Conservation (phyloP, 306 rosid genomes). For the Cajanus cajan region DNA sequence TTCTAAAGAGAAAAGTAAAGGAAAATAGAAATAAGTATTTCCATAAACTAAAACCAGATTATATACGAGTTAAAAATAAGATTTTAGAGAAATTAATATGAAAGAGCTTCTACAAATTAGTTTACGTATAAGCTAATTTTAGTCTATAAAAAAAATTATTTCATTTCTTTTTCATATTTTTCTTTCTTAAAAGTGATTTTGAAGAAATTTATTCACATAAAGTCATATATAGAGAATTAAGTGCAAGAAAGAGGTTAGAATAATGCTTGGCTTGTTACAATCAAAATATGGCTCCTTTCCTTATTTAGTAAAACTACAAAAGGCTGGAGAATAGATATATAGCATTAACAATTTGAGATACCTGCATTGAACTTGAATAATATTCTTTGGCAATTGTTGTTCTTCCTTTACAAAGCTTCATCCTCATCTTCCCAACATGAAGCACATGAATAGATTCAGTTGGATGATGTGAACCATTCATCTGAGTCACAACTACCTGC, state of each 20-base stretch:
- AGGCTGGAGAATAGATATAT: not conserved
- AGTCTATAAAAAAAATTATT: no score
- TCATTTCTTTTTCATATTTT: no score
- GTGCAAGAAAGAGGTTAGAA: not conserved
- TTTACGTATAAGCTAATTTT: no score
- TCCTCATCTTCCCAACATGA: constrained; percentile 96
- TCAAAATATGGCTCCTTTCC: not conserved
- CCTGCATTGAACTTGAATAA: constrained; percentile 96
- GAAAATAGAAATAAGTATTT: no score
- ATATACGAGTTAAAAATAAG: no score
- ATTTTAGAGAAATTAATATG: no score
- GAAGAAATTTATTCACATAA: no score
- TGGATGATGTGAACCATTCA: constrained; percentile 66
- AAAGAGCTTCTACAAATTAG: no score
- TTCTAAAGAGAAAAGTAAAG: no score
- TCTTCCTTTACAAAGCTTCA: constrained; percentile 84
- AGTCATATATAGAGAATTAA: not conserved
- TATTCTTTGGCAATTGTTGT: constrained; percentile 78
- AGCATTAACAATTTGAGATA: constrained; percentile 27
- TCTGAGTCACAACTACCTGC: constrained; percentile 91
- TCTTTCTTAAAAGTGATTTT: no score
- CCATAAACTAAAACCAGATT: no score
- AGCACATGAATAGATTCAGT: constrained; percentile 79
- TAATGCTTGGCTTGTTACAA: not conserved
- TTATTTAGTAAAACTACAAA: no score